Percentiles rank a stretch among this genome's conserved stretches.
These are phyloP conservation scores for Fusarium sterilihyphosum DNA, from an alignment of 2,329 filamentous ascomycete species.

Conservation along the genomic window DNA sequence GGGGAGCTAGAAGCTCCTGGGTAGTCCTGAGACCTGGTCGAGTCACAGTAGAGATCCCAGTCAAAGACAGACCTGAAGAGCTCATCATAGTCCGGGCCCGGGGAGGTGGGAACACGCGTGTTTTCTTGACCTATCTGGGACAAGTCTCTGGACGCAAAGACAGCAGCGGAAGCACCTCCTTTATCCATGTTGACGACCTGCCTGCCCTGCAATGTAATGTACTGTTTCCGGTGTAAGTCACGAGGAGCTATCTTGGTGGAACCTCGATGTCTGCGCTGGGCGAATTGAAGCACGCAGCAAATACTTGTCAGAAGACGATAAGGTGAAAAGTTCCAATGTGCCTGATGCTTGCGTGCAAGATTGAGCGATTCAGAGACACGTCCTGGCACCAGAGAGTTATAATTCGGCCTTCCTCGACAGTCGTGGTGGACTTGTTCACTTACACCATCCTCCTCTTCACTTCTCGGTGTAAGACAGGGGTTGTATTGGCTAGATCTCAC, in stretches of 20 bases:
- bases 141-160: conserved; percentile 45
- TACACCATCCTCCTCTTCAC: conserved; percentile 48
- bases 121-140: conserved; percentile 50
- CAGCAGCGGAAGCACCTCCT: conserved; percentile 30
- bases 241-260: conserved; percentile 52
- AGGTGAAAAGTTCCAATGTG: conserved; percentile 54
- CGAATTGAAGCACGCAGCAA: conserved; percentile 51
- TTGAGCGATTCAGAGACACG: conserved; percentile 51
- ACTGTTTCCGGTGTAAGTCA: conserved; percentile 51
- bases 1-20: conserved; percentile 42
- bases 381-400: conserved; percentile 53
- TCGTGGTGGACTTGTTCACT: conserved; percentile 50
- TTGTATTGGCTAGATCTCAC: conserved; percentile 41
- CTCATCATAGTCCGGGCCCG: conserved; percentile 46
- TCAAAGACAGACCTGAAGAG: conserved; percentile 52
- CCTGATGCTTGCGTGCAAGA: conserved; percentile 52
- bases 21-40: conserved; percentile 45
- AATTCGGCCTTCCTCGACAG: conserved; percentile 50
- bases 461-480: conserved; percentile 32
- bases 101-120: conserved; percentile 50
- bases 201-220: conserved; percentile 36
- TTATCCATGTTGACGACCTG: conserved; percentile 51
- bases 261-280: conserved; percentile 50
- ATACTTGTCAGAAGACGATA: conserved; percentile 51
- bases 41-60: conserved; percentile 50